These are phyloP conservation scores for Vitis hybrid DNA, from an alignment of 177 flowering plant genomes.

Conservation along the genomic window DNA sequence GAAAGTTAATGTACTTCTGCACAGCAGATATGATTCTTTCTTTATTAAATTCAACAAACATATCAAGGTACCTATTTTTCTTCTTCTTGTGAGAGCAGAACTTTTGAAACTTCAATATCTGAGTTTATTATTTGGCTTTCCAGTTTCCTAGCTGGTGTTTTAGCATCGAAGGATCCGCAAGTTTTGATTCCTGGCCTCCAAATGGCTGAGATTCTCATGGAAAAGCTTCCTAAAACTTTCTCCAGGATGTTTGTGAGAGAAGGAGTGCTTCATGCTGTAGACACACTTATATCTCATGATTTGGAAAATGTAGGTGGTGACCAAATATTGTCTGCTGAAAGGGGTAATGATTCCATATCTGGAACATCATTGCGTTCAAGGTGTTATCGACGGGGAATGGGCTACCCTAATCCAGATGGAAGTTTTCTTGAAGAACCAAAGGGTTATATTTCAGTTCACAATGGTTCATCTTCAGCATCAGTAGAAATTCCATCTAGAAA, in stretches of 20 bases:
- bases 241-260: constrained; percentile 95
- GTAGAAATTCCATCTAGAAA: constrained; percentile 62
- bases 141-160: constrained; percentile 93
- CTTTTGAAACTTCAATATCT: not conserved
- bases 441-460: constrained; percentile 39
- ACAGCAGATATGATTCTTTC: constrained; percentile 86
- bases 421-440: constrained; percentile 63
- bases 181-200: constrained; percentile 92
- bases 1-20: constrained; percentile 96
- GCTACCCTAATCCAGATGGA: constrained; percentile 56
- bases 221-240: constrained; percentile 90
- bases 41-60: constrained; percentile 68
- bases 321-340: constrained; percentile 56
- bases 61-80: constrained; percentile 66
- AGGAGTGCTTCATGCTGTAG: constrained; percentile 99
- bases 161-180: constrained; percentile 98
- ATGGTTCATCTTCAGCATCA: constrained; percentile 61
- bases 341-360: constrained; percentile 63
- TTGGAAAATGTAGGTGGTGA: constrained; percentile 29
- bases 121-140: constrained; percentile 11
- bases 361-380: constrained; percentile 77
- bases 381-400: constrained; percentile 71
- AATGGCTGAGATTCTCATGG: constrained; percentile 95
- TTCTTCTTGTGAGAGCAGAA: not conserved
- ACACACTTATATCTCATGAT: constrained; percentile 58